Conservation (phyloP, 257 asterid species). For the Solanum chilense region DNA sequence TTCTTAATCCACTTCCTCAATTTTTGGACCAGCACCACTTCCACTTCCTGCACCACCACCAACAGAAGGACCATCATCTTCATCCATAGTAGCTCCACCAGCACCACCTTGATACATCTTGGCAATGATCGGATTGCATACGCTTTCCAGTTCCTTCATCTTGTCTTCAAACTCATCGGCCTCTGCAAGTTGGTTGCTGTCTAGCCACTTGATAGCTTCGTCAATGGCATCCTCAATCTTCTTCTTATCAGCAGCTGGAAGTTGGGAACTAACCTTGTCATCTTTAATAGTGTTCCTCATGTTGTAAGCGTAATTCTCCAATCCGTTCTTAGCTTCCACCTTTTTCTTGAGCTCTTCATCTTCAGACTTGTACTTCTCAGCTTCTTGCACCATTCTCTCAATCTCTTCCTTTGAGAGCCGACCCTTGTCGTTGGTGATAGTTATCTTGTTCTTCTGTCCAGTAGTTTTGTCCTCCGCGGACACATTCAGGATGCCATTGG, state of each 20-base stretch:
- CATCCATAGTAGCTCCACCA: conserved; percentile 13
- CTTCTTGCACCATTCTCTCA: conserved; percentile 64
- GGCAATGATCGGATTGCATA: conserved; percentile 26
- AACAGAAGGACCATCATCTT: conserved; percentile 12
- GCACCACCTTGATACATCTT: conserved; percentile 21
- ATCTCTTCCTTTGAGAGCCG: conserved; percentile 54
- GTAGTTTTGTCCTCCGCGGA: conserved; percentile 69
- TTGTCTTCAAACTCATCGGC: conserved; percentile 2
- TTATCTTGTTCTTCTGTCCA: conserved; percentile 67
- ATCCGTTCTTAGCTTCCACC: conserved; percentile 42
- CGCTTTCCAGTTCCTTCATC: conserved; percentile 11
- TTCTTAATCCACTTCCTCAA: conserved; percentile 18
- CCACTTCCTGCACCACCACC: not conserved
- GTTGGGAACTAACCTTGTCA: conserved; percentile 46
- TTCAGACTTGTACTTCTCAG: conserved; percentile 54
- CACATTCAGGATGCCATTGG: conserved; percentile 53
- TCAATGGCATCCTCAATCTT: conserved; percentile 47
- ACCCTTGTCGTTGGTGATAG: conserved; percentile 68
- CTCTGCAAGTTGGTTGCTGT: conserved; percentile 1
- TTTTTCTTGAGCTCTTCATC: conserved; percentile 65
- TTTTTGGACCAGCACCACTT: conserved; percentile 13
- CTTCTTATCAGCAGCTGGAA: conserved; percentile 39
- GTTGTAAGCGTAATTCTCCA: conserved; percentile 53
- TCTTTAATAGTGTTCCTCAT: conserved; percentile 61
- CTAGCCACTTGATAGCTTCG: conserved; percentile 6